Evolutionary conservation across 1,139 yeast genomes (phyloP), one percentile per base, ranked within the genome.

Genomic region (Lodderomyces orthopsilosis): DNA sequence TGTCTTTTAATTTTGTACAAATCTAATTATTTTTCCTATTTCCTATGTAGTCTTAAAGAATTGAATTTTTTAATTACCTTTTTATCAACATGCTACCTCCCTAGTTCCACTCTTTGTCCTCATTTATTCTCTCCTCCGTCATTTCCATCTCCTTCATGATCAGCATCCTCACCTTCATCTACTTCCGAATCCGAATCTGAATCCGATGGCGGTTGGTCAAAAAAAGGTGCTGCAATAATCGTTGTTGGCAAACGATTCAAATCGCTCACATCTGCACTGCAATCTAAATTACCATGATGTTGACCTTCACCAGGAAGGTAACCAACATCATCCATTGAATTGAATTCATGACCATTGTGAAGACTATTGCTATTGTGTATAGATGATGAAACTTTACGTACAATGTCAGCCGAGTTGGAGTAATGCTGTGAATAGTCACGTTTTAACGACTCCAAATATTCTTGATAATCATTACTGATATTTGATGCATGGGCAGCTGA

Each of bases 181-280:
- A 10, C n/a, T 10, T 24, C 45, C 4, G 41, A 30, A 23, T 38
- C 41, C 10, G 61, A 55, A 46, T 68, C 73, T 8, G 68, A 61
- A 50, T 69, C 75, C 26, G 50, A 42, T 2, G 75, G 75, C 3
- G 75, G 76, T 19, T 64, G 65, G 43, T 58, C 59, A 53, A 68
- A 69, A 47, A 64, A 70, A 34, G 75, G 74, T 9, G 70, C 61
- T 6, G 75, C 73, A 28, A 70, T 66, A 12, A 70, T 39, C 17
- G 41, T 39, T 4, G 41, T 39, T 12, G 28, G 37, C 12, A 39
- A 27, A 5, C 34, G 32, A 17, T 17, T 28, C 19, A 18, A 13
- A 3, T 34, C 26, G 13, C n/a, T 34, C 17, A 34, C 23, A 3
- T 21, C 26, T 3, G 17, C 26, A 34, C 26, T 34, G 26, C 17